Evolutionary conservation across 208 protist genomes (phyloP), one percentile per base, ranked within the genome.

Genomic region (Phytomonas sp.): DNA sequence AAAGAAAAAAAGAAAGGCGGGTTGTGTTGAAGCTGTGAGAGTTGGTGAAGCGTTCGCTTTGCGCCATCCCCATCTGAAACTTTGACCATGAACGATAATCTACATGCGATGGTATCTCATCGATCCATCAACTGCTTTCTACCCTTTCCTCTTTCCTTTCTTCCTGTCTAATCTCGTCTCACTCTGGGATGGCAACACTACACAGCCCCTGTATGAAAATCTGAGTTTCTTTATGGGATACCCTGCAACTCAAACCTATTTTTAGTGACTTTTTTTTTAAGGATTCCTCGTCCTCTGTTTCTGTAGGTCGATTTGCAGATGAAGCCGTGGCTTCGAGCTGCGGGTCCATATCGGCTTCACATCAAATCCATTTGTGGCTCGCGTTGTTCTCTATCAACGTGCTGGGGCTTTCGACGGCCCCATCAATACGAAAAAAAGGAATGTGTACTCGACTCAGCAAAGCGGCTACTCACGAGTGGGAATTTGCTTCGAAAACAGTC

Each of bases 1-100:
- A 20, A 46, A 46, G 15, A 64, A 68, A 68, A 32, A 33, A 32
- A 66, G 56, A 28, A 46, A 67, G 31, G 29, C 20, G 15, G 28
- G 61, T 17, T 72, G n/a, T 46, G n/a, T 28, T 71, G 32, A 62
- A 59, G n/a, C n/a, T 37, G 7, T 31, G 30, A 32, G 59, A 70
- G 6, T 33, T 20, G 32, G 26, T 31, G 28, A 11, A 7, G 32
- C 31, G 28, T n/a, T 20, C 30, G 7, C 30, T 53, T 23, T 32
- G 28, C 66, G 46, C n/a, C 11, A 23, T 46, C 15, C 40, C 11
- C 40, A 46, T 20, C 40, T 20, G 40, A 17, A 17, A 9, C 59
- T 28, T 30, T 43, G 6, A n/a, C 7, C 43, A 26, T 34, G 33
- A 60, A 62, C n/a, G 43, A 43, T 28, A 26, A 34, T 26, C 15